Conservation (phyloP, 2,329 filamentous ascomycete species). For the Microdochium nivale region DNA sequence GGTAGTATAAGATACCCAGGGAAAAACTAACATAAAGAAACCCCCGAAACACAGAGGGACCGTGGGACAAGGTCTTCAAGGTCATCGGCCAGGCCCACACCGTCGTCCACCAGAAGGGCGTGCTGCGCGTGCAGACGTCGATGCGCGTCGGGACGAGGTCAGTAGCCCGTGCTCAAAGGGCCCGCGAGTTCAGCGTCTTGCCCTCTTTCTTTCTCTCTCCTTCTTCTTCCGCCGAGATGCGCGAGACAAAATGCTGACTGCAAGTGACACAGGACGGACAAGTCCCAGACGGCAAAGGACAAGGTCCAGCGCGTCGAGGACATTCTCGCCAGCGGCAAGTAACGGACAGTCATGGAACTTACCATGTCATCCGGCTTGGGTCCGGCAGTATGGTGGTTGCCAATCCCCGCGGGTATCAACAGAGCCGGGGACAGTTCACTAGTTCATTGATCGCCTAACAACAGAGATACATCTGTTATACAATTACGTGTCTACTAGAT, state of each 20-base stretch:
- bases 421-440: too few relatives aligned
- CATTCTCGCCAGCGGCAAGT: slow-evolving; percentile 14
- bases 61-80: slow-evolving; percentile 81
- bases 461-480: too few relatives aligned
- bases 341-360: background rate
- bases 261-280: slow-evolving; percentile 77
- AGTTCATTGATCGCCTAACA: too few relatives aligned
- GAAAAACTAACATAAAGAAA: too few relatives aligned
- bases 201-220: background rate
- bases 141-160: slow-evolving; percentile 77
- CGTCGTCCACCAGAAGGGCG: slow-evolving; percentile 67
- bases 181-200: too few relatives aligned
- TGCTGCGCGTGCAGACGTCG: slow-evolving; percentile 77
- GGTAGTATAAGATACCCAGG: too few relatives aligned
- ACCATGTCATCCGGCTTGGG: too few relatives aligned
- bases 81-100: slow-evolving; percentile 81
- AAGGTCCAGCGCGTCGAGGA: slow-evolving; percentile 61
- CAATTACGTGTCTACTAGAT: too few relatives aligned
- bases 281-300: slow-evolving; percentile 70
- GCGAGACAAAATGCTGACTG: background rate
- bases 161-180: too few relatives aligned
- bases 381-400: too few relatives aligned
- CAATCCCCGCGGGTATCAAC: too few relatives aligned
- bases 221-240: background rate
- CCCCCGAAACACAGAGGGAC: too few relatives aligned